A percentile compares a stretch with the other conserved stretches of the same genome.
Evolutionary conservation across 257 asterid species (phyloP).

Genomic region (Solanum lycopersicoides): DNA sequence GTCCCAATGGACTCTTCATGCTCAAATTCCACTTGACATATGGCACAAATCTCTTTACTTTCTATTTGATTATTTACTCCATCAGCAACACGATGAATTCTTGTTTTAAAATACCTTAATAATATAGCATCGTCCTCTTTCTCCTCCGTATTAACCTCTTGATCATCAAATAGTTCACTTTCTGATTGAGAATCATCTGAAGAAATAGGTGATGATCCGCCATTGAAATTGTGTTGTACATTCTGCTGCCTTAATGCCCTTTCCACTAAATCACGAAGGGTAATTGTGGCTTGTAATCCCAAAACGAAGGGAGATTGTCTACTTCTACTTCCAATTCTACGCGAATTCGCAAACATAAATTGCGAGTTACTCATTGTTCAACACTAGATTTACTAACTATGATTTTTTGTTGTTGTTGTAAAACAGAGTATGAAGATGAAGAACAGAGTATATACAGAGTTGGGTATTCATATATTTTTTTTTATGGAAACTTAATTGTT

Average conservation of each 20-base stretch:
- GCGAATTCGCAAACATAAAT: too few species aligned
- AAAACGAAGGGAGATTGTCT: background rate
- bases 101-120: too few species aligned
- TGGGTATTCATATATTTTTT: too few species aligned
- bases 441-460: too few species aligned
- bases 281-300: too few species aligned
- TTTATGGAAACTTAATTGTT: too few species aligned
- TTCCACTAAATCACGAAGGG: background rate
- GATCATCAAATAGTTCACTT: background rate
- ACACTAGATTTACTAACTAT: too few species aligned
- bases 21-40: background rate
- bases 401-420: too few species aligned
- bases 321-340: background rate
- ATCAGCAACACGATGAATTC: too few species aligned
- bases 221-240: background rate
- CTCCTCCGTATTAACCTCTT: background rate
- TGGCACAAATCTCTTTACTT: background rate
- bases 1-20: background rate
- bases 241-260: background rate
- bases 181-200: background rate
- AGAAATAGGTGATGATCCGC: background rate
- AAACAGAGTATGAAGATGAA: too few species aligned
- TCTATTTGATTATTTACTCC: rapidly evolving
- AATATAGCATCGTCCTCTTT: too few species aligned
- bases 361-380: background rate